Conservation (phyloP, 2,329 filamentous ascomycete species). For the Talaromyces funiculosus region DNA sequence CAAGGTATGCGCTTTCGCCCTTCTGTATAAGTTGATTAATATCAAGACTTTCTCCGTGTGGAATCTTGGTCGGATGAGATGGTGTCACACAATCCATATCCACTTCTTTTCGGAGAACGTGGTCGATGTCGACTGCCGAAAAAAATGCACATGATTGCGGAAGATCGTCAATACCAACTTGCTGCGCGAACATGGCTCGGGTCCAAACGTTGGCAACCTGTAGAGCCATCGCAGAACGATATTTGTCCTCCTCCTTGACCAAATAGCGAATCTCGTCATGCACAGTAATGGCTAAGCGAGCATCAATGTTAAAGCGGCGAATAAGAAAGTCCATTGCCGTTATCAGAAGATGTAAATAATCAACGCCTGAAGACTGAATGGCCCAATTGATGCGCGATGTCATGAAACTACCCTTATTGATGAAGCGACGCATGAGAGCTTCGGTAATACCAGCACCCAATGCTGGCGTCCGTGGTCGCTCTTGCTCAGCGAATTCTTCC, state of each 20-base stretch:
- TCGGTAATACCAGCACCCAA: slow-evolving; percentile 94
- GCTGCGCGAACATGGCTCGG: slow-evolving; percentile 91
- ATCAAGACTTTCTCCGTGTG: slow-evolving; percentile 80
- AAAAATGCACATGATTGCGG: slow-evolving; percentile 95
- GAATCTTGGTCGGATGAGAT: slow-evolving; percentile 70
- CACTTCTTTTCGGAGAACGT: slow-evolving; percentile 94
- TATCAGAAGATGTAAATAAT: slow-evolving; percentile 92
- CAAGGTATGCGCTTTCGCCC: slow-evolving; percentile 62
- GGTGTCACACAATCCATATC: slow-evolving; percentile 97
- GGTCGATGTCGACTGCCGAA: slow-evolving; percentile 89
- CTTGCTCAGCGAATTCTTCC: slow-evolving; percentile 95
- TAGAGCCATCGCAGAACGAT: slow-evolving; percentile 83
- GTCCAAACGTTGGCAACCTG: slow-evolving; percentile 97
- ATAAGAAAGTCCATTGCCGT: slow-evolving; percentile 91
- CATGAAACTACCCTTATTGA: slow-evolving; percentile 86
- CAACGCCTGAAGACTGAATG: slow-evolving; percentile 93
- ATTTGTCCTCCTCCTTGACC: slow-evolving; percentile 77
- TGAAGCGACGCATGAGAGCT: slow-evolving; percentile 80
- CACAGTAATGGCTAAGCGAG: slow-evolving; percentile 85
- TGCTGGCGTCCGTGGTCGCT: slow-evolving; percentile 82
- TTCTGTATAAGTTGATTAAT: slow-evolving; percentile 72
- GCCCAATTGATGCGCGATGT: slow-evolving; percentile 98
- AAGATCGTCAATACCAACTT: slow-evolving; percentile 91
- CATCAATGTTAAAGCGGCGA: slow-evolving; percentile 75
- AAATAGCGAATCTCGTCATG: slow-evolving; percentile 97